phyloP scores from a whole-genome alignment of 2,329 filamentous ascomycete species.

The Golovinomyces cichoracearum region DNA sequence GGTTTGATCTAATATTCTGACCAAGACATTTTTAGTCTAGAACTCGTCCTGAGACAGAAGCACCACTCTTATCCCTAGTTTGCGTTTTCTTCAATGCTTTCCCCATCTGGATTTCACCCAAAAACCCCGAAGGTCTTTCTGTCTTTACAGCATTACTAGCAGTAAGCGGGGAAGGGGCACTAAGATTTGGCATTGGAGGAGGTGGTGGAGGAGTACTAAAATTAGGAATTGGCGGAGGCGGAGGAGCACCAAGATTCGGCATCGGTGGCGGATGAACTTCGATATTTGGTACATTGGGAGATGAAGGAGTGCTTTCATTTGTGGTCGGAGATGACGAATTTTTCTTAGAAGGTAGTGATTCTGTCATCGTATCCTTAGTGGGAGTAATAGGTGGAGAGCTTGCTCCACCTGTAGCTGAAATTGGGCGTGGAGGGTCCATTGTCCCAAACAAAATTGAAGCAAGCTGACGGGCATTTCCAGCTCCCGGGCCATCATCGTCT shows the following conservation, averaged over 20 bases:
- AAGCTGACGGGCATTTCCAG: constrained; percentile 66
- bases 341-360: constrained; percentile 16
- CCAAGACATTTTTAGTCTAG: constrained; percentile 14
- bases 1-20: background rate
- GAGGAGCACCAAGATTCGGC: constrained; percentile 11
- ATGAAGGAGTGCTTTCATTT: constrained; percentile 11
- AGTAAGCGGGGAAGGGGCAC: constrained; percentile 11
- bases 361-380: constrained; percentile 13
- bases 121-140: constrained; percentile 33
- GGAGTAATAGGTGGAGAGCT: constrained; percentile 19
- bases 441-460: constrained; percentile 90
- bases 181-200: constrained; percentile 16
- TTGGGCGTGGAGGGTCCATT: constrained; percentile 74
- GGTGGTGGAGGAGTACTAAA: constrained; percentile 8
- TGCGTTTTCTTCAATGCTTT: constrained; percentile 59
- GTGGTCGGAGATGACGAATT: constrained; percentile 18
- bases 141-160: constrained; percentile 15
- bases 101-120: constrained; percentile 64
- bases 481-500: constrained; percentile 53
- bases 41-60: constrained; percentile 53
- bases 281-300: background rate
- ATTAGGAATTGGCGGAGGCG: constrained; percentile 15
- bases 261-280: constrained; percentile 14
- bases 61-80: constrained; percentile 62
- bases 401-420: constrained; percentile 53